Evolutionary conservation across 345 rosid species (phyloP), one percentile per base, ranked within the genome.

Genomic region (Salix arbutifolia): DNA sequence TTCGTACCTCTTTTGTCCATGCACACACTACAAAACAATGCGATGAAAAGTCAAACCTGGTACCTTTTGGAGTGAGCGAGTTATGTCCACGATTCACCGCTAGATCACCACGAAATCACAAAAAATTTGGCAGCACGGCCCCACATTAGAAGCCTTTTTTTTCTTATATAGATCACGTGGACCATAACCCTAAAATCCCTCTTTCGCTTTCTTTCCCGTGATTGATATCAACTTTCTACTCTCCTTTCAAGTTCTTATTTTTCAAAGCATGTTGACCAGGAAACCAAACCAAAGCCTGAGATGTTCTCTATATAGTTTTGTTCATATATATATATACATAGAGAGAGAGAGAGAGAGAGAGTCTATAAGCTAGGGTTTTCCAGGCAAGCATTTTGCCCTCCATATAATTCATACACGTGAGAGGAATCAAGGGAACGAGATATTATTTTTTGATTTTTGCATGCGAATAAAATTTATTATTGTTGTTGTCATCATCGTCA

Each of bases 41-140:
- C 3, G 1, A 25, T 19, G 8, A 48, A 35, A 70, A 70, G 73
- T 70, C 73, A 70, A 70, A 70, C 23, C 4, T 8, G 25, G 9
- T 1, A 46, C 61, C 73, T 70, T 70, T 48, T 17, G 60, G 73
- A 70, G 35, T 16, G 40, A 21, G 6, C 12, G 31, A 69, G 16
- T 69, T 69, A 19, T 69, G 33, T 42, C 35, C 56, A 44, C 26
- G 61, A 18, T 17, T 48, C 14, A 25, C 23, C 26, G 53, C 33
- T 42, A 40, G 33, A 60, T 70, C 35, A 31, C 64, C 28, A 50
- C 19, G n/a, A 25, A 42, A 40, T 56, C 26, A n/a, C 13, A 8
- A 18, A 5, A 18, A 0, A 0, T 4, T 4, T 3, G 62, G 28
- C 26, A 3, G 1, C 0, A 9, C 0, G 42, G 23, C 33, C 72